Evolutionary conservation across 768 basidiomycete genomes (phyloP), one percentile per base, ranked within the genome.

Genomic region (Auriscalpium orientale): DNA sequence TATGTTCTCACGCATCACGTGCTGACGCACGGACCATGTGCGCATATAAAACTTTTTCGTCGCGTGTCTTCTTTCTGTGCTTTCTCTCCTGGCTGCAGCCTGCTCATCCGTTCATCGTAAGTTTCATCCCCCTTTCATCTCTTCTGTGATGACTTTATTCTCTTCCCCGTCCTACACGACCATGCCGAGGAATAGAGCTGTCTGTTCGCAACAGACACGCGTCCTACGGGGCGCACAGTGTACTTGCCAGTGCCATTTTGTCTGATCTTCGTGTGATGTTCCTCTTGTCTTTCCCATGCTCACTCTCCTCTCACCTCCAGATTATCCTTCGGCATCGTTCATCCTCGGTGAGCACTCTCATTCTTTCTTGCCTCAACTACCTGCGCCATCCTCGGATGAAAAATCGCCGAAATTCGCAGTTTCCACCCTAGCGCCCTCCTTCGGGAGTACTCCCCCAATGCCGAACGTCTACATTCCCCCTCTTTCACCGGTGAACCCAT

Each of bases 161-260:
- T 89, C 86, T 89, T 89, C 87, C 87, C 87, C 87, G 86, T 85
- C 87, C 72, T 89, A 89, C 67, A 85, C 87, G 87, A 89, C 88
- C 80, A 84, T 89, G 88, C 76, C 82, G 87, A 88, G 86, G 69
- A 76, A 80, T 70, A 88, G 85, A 86, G 84, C 67, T 68, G 82
- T 85, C 77, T 79, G 82, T 87, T 85, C 82, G 82, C 83, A 84
- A 83, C 84, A 76, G 75, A 83, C 79, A 73, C 70, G 81, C 79
- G 76, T 72, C 75, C 72, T 79, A 58, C 71, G 73, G 76, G 72
- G 71, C 72, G 79, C 79, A 76, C 67, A 85, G 83, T 79, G 85
- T 80, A 85, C 86, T 88, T 87, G 87, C 87, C 87, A 89, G 87
- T 85, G 85, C 85, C 85, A 78, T 83, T 88, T 84, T 68, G 81